Percentiles rank a stretch among this genome's conserved stretches.
phyloP scores from a whole-genome alignment of 129 eudicot species.

The Smallanthus sonchifolius region DNA sequence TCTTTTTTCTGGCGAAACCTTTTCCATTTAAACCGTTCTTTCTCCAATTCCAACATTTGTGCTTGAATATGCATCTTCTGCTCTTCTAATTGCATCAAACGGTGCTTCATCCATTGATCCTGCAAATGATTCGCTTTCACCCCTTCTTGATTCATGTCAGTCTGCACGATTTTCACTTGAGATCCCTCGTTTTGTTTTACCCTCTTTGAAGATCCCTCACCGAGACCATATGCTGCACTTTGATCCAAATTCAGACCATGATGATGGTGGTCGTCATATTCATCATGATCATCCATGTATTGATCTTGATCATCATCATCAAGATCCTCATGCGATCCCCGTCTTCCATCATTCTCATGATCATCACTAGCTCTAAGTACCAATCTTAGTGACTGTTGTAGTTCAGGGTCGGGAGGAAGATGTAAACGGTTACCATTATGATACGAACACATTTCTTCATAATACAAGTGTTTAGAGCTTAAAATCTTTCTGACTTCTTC shows the following conservation, averaged over 20 bases:
- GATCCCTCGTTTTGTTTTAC: conserved; percentile 40
- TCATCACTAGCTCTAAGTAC: conserved; percentile 69
- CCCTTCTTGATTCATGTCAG: conserved; percentile 46
- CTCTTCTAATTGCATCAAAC: conserved; percentile 51
- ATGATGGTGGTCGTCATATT: conserved; percentile 36
- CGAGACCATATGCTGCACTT: conserved; percentile 26
- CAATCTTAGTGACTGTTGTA: conserved; percentile 62
- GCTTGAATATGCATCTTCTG: conserved; percentile 61
- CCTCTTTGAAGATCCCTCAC: conserved; percentile 57
- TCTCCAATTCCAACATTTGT: conserved; percentile 81
- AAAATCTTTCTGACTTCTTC: conserved; percentile 87
- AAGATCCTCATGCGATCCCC: conserved; percentile 48
- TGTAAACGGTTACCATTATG: conserved; percentile 77
- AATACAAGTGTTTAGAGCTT: conserved; percentile 84
- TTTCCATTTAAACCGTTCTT: conserved; percentile 82
- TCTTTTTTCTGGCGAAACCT: conserved; percentile 66
- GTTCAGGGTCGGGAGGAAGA: conserved; percentile 77
- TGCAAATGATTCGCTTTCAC: conserved; percentile 32
- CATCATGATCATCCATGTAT: conserved; percentile 61
- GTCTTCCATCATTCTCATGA: conserved; percentile 42
- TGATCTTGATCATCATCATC: conserved; percentile 62
- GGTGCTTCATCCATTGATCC: conserved; percentile 53
- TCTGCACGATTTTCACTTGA: conserved; percentile 29
- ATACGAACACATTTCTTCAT: conserved; percentile 95
- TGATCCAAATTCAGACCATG: conserved; percentile 31